A percentile compares a stretch with the other conserved stretches of the same genome.
phyloP scores from a whole-genome alignment of 148 eudicot species.

The Rhododendron ovatum region DNA sequence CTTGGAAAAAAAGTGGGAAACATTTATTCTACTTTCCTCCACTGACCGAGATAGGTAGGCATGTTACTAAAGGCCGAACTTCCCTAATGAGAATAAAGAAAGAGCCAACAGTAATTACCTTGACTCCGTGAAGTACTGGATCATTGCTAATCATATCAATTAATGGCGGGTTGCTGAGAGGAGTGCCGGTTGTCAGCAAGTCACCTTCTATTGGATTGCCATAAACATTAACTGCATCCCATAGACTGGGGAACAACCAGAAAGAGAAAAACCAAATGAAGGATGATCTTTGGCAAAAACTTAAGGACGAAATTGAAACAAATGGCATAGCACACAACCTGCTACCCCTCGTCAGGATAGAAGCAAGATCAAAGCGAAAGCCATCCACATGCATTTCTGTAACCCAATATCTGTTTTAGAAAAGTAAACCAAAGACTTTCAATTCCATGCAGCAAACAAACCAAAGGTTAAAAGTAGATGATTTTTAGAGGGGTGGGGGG shows the following conservation, averaged over 20 bases:
- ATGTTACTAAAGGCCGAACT: not conserved
- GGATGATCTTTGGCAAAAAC: not conserved
- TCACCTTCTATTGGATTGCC: conserved; percentile 57
- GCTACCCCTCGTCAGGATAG: conserved; percentile 92
- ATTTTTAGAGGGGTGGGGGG: not conserved
- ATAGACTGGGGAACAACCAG: conserved; percentile 31
- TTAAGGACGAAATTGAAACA: conserved; percentile 6
- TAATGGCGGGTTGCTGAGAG: conserved; percentile 80
- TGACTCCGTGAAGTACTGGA: conserved; percentile 71
- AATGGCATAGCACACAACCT: conserved; percentile 41
- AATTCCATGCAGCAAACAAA: not conserved
- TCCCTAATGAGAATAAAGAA: not conserved
- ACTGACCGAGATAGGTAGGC: not conserved
- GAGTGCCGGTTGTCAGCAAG: conserved; percentile 72
- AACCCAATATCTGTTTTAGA: conserved; percentile 82
- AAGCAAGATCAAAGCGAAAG: conserved; percentile 99
- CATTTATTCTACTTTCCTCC: not conserved
- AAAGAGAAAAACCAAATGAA: not conserved
- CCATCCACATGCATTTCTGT: conserved; percentile 99
- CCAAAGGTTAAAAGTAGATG: too few relatives aligned
- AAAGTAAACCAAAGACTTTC: conserved; percentile 5
- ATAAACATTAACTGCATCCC: conserved; percentile 87
- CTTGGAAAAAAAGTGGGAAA: not conserved
- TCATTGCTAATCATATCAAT: conserved; percentile 97
- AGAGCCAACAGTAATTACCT: conserved; percentile 37